phyloP scores from a whole-genome alignment of 23 red algal genomes.

The Cyanidioschyzon merolae region DNA sequence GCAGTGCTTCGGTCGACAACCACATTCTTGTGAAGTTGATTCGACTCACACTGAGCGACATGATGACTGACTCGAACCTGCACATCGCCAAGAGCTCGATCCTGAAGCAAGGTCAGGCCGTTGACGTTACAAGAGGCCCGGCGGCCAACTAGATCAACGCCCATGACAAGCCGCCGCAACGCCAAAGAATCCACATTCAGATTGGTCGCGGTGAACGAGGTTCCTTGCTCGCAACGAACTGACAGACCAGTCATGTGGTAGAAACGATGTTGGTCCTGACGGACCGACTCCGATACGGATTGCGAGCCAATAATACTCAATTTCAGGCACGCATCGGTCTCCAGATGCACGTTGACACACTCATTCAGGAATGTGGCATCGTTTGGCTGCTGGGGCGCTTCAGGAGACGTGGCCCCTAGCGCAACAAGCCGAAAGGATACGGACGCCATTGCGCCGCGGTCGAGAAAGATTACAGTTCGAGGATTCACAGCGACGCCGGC shows the following conservation, averaged over 20 bases:
- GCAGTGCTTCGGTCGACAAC: conserved; percentile 36
- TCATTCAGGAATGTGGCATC: conserved; percentile 9
- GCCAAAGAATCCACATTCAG: background rate
- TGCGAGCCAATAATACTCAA: background rate
- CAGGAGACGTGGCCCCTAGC: no score
- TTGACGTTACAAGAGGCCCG: background rate
- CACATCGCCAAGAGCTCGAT: conserved; percentile 27
- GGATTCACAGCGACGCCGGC: background rate
- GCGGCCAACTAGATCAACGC: background rate
- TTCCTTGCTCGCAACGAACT: background rate
- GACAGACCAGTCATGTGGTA: background rate
- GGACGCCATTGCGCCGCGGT: conserved; percentile 1
- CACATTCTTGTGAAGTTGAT: conserved; percentile 89
- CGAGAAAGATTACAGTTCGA: background rate
- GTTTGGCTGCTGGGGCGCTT: background rate
- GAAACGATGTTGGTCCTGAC: background rate
- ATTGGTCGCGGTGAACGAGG: background rate
- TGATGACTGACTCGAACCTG: conserved; percentile 60
- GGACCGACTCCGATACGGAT: background rate
- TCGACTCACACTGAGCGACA: conserved; percentile 19
- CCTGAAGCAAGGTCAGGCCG: background rate
- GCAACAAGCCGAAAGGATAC: background rate
- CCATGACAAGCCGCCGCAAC: background rate
- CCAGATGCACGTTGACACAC: conserved; percentile 6
- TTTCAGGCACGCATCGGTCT: background rate